Base-by-base conservation (phyloP, 2,329 filamentous ascomycete species). In the Fonsecaea erecta region DNA sequence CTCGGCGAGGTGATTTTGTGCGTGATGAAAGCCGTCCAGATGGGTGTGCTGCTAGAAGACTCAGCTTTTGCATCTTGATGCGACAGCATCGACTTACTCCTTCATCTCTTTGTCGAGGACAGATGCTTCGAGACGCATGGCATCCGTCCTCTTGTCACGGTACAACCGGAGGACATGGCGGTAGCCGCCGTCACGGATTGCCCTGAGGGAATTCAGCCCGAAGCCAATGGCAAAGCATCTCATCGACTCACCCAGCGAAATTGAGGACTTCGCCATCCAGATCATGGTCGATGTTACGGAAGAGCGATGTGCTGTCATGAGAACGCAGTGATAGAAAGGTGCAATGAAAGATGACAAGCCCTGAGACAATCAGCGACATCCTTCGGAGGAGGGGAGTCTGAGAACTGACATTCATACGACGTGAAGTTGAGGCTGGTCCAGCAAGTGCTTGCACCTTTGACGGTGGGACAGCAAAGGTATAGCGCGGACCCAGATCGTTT, bases 11-110 rank as follows among this genome's bases (percentile, higher is more conserved):
- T 75, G 35, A 85, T 74, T 61, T 82, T 79, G 26, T 80, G 75
- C 0, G 82, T 83, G 21, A 86, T 78, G 66, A 86, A 86, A 0
- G 83, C 83, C 1, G 85, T 88, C 86, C 86, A 88, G 62, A 88
- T 83, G 0, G 86, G 86, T 1, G 84, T 82, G 21, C 80, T 82
- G n/a, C 69, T 53, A 53, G 55, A 37, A 62, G 56, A 52, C 48
- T 54, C 21, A 68, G 12, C 60, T 18, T 11, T 32, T 52, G 34
- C 24, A 35, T 26, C n/a, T 24, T 18, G 16, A n/a, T 7, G 24
- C 21, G 43, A 4, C 34, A 16, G 1, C 5, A n/a, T 37, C 26
- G 16, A 64, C 72, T 68, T 75, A 81, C 80, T 80, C 77, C 68
- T 82, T 81, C 75, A 83, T 79, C 1, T 80, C 79, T 0, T 86